Percentiles rank a stretch among this genome's conserved stretches.
Evolutionary conservation across 306 rosid genomes (phyloP).

Genomic region (Cucurbita argyrosperma): DNA sequence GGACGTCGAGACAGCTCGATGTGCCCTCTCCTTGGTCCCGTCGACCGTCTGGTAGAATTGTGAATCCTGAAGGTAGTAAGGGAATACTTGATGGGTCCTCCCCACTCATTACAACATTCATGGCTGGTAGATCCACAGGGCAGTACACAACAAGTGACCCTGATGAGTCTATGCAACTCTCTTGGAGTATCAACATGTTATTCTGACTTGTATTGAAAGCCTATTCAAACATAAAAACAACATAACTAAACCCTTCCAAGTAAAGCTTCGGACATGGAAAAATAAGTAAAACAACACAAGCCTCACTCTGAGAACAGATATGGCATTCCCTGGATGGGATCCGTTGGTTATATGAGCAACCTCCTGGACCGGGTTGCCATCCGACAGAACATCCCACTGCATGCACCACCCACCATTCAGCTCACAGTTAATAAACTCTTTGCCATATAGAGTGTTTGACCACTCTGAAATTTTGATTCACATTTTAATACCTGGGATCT

Average conservation of each 20-base stretch:
- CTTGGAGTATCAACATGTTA: conserved; percentile 92
- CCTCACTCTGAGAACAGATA: conserved; percentile 71
- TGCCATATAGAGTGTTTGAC: neutral
- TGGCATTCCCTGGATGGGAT: conserved; percentile 80
- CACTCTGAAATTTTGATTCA: neutral
- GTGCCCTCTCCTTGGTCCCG: conserved; percentile 32
- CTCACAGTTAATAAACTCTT: neutral
- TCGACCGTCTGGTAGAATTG: conserved; percentile 55
- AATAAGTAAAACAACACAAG: neutral
- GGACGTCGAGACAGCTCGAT: conserved; percentile 35
- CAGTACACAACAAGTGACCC: conserved; percentile 82
- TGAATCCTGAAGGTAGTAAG: conserved; percentile 74
- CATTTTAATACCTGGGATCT: conserved; percentile 54
- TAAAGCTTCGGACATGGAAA: too few relatives aligned
- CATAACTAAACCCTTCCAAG: too few relatives aligned
- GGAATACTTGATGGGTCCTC: conserved; percentile 84
- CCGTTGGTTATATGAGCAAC: conserved; percentile 95
- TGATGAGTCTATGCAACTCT: conserved; percentile 75
- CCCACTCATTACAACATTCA: conserved; percentile 84
- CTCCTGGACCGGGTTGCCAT: conserved; percentile 72
- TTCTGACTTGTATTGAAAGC: conserved; percentile 75
- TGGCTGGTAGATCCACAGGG: conserved; percentile 70
- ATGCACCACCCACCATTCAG: neutral
- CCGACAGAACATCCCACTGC: conserved; percentile 95
- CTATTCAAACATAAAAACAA: conserved; percentile 7